Conservation (phyloP, 495 filamentous ascomycete genomes). For the Acidomyces sp. region DNA sequence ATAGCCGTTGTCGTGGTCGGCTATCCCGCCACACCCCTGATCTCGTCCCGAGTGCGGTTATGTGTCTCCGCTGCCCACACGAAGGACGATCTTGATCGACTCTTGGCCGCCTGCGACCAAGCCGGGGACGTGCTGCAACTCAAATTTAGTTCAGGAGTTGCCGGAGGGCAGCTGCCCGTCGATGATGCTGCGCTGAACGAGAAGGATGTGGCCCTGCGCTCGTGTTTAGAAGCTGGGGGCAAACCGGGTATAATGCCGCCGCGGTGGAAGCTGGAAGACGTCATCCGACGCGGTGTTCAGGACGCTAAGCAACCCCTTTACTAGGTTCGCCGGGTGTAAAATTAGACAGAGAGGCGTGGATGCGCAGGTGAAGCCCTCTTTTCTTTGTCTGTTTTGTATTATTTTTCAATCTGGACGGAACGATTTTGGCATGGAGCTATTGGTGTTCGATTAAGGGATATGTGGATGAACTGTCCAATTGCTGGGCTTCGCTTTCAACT, state of each 20-base stretch:
- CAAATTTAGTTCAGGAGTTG: constrained; percentile 89
- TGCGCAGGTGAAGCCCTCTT: too few relatives aligned
- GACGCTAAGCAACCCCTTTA: constrained; percentile 60
- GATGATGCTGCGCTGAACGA: constrained; percentile 54
- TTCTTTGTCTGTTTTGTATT: too few relatives aligned
- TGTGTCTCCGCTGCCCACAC: constrained; percentile 93
- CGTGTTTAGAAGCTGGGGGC: constrained; percentile 36
- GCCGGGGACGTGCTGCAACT: constrained; percentile 83
- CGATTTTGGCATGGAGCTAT: too few relatives aligned
- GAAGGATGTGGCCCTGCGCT: constrained; percentile 48
- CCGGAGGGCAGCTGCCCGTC: constrained; percentile 67
- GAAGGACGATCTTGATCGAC: constrained; percentile 90
- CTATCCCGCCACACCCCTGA: constrained; percentile 92
- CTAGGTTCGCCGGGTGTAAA: too few relatives aligned
- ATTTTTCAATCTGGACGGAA: too few relatives aligned
- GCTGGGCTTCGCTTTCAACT: too few relatives aligned
- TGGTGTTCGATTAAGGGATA: too few relatives aligned
- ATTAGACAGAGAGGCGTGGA: too few relatives aligned
- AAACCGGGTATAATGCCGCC: constrained; percentile 46
- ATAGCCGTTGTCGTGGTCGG: constrained; percentile 98
- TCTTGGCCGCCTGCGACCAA: constrained; percentile 82
- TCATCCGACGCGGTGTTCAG: constrained; percentile 62
- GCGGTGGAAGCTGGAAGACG: constrained; percentile 68
- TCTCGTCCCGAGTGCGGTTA: constrained; percentile 86
- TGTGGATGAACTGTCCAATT: too few relatives aligned